Conservation (phyloP, 202 grass and related monocot species). For the Setaria viridis region DNA sequence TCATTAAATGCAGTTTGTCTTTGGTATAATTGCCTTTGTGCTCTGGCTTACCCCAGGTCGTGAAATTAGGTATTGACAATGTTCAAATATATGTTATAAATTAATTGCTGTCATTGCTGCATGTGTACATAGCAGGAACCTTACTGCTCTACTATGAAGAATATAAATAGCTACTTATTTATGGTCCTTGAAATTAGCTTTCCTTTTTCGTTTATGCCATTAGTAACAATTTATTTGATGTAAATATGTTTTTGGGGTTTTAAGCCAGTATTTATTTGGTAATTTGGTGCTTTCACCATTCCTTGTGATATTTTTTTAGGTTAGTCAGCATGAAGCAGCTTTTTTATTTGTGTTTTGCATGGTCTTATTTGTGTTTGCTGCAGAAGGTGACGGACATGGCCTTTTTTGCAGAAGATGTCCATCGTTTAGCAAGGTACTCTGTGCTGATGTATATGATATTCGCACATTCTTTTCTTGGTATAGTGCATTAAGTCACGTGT, state of each 20-base stretch:
- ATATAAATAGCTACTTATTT: slow-evolving; percentile 24
- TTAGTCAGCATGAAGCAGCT: not conserved
- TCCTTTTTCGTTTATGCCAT: not conserved
- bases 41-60: not conserved
- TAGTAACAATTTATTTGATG: not conserved
- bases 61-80: not conserved
- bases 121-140: slow-evolving; percentile 4
- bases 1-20: not conserved
- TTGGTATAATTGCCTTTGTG: not conserved
- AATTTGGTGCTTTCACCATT: not conserved
- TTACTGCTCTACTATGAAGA: not conserved
- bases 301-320: slow-evolving; percentile 1
- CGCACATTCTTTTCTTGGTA: not conserved
- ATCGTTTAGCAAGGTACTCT: slow-evolving; percentile 82
- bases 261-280: not conserved
- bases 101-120: slow-evolving; percentile 3
- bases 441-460: slow-evolving; percentile 32
- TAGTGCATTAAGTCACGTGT: not conserved
- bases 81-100: slow-evolving; percentile 5
- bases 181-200: slow-evolving; percentile 1
- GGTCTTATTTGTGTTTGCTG: slow-evolving; percentile 43
- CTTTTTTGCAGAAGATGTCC: slow-evolving; percentile 97
- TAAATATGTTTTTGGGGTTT: not conserved
- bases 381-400: slow-evolving; percentile 98
- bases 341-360: slow-evolving; percentile 46